Conservation (phyloP, 345 rosid species). For the Pelargonium nanum region DNA sequence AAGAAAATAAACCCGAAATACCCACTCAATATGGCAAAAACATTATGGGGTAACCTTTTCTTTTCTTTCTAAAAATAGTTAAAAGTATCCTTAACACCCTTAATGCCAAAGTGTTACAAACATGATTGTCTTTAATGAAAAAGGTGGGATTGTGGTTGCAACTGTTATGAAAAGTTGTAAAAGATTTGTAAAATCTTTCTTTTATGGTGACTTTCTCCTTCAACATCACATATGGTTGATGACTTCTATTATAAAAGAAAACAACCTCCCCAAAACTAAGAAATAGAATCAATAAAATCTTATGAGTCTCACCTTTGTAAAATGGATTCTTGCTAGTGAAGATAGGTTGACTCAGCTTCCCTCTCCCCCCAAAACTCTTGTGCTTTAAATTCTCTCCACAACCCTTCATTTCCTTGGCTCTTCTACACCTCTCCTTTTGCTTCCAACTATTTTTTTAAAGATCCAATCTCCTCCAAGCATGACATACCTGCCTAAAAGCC, state of each 20-base stretch:
- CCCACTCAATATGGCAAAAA: too few relatives aligned
- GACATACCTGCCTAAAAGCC: conserved; percentile 4
- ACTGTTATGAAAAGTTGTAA: conserved; percentile 64
- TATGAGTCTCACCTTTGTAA: too few relatives aligned
- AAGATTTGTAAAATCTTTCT: conserved; percentile 74
- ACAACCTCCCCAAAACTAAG: too few relatives aligned
- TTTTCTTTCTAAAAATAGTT: neutral
- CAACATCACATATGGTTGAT: conserved; percentile 50
- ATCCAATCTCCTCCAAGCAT: conserved; percentile 18
- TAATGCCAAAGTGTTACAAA: neutral
- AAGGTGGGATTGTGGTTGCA: conserved; percentile 50
- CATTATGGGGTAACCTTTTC: neutral
- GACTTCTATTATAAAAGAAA: conserved; percentile 47
- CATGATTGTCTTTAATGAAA: conserved; percentile 21
- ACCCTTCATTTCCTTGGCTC: conserved; percentile 24
- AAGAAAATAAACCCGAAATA: too few relatives aligned
- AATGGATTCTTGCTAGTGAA: conserved; percentile 46
- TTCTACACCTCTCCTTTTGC: conserved; percentile 22
- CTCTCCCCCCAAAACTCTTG: conserved; percentile 18
- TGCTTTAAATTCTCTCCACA: conserved; percentile 42
- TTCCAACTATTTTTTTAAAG: too few relatives aligned
- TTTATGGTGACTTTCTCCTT: conserved; percentile 18
- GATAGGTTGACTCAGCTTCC: conserved; percentile 36
- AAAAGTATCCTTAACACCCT: neutral
- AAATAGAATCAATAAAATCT: too few relatives aligned